Percentiles rank a stretch among this genome's conserved stretches.
These are phyloP conservation scores for Monosporascus sp. DNA, from an alignment of 2,329 filamentous ascomycete species.

Conservation along the genomic window DNA sequence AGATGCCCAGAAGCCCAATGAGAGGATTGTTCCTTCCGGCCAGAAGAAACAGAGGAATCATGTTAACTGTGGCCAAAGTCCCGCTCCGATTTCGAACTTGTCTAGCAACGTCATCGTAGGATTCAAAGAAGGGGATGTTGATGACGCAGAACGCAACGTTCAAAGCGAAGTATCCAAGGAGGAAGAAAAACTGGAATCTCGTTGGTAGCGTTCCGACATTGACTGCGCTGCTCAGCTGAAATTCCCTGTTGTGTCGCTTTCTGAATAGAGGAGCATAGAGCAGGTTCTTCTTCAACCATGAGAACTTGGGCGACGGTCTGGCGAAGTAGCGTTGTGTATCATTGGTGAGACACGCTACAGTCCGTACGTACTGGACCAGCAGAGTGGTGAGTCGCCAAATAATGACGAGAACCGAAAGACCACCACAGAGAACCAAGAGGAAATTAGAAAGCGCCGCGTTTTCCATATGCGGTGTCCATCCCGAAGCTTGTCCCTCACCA, in stretches of 20 bases:
- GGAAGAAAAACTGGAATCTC: slow-evolving; percentile 68
- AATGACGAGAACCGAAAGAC: slow-evolving; percentile 58
- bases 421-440: slow-evolving; percentile 59
- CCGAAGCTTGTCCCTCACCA: slow-evolving; percentile 23
- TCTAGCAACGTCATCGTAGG: slow-evolving; percentile 38
- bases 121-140: slow-evolving; percentile 54
- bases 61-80: slow-evolving; percentile 67
- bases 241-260: slow-evolving; percentile 72
- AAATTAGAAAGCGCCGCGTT: slow-evolving; percentile 57
- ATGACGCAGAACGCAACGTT: slow-evolving; percentile 75
- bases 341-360: slow-evolving; percentile 70
- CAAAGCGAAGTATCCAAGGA: slow-evolving; percentile 62
- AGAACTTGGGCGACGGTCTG: slow-evolving; percentile 43
- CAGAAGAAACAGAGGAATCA: slow-evolving; percentile 71
- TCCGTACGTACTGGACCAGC: slow-evolving; percentile 64
- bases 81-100: slow-evolving; percentile 65
- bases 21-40: slow-evolving; percentile 75
- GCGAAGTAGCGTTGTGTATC: slow-evolving; percentile 77
- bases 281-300: slow-evolving; percentile 64
- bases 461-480: slow-evolving; percentile 32
- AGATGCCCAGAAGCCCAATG: slow-evolving; percentile 66
- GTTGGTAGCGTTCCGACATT: slow-evolving; percentile 75
- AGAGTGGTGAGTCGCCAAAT: slow-evolving; percentile 61
- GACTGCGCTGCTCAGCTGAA: slow-evolving; percentile 62
- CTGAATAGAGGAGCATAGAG: slow-evolving; percentile 67